Base-by-base conservation (phyloP, 2,329 filamentous ascomycete species). In the Monosporascus sp. region DNA sequence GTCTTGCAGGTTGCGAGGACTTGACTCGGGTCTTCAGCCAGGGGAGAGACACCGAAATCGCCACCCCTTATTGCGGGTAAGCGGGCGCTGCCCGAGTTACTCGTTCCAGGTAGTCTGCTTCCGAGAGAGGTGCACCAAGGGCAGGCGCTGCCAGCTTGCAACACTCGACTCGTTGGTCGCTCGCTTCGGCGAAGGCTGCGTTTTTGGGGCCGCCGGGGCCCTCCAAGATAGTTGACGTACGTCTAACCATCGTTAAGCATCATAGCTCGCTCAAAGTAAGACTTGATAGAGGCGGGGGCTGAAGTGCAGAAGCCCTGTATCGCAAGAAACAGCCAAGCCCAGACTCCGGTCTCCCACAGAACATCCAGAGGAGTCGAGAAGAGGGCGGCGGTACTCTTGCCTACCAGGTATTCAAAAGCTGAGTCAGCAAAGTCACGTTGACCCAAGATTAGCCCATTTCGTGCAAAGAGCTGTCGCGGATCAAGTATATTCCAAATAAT, bases 1-100 rank as follows among this genome's bases (percentile, higher is more conserved):
- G 58, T 57, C 50, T 60, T 61, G 50, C 58, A 61, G 45, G 55
- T 54, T 18, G 60, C 57, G 17, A 60, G 8, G 15, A 62, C 54
- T 3, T 52, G 50, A 5, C 47, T 43, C 7, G 51, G 50, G 9
- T 58, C 50, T 14, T 55, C 52, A 5, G 51, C 52, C 8, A 22
- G 20, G 20, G 15, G 46, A 46, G 5, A 62, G 52, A 35, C 39
- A 50, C 54, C 54, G 61, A 38, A 56, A 57, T 4, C 55, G 51
- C 58, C 53, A 58, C 2, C 58, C 50, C 17, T 27, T 45, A n/a
- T 51, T 50, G 3, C 44, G 48, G 9, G 54, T 53, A 2, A 61
- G 48, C 3, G 54, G 57, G 2, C 50, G 31, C 15, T 45, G n/a
- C 1, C 41, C 53, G 2, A 62, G 50, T 4, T 45, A 57, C 58